A percentile compares a stretch with the other conserved stretches of the same genome.
phyloP scores from a whole-genome alignment of 768 basidiomycete species.

The Epithele typhae region DNA sequence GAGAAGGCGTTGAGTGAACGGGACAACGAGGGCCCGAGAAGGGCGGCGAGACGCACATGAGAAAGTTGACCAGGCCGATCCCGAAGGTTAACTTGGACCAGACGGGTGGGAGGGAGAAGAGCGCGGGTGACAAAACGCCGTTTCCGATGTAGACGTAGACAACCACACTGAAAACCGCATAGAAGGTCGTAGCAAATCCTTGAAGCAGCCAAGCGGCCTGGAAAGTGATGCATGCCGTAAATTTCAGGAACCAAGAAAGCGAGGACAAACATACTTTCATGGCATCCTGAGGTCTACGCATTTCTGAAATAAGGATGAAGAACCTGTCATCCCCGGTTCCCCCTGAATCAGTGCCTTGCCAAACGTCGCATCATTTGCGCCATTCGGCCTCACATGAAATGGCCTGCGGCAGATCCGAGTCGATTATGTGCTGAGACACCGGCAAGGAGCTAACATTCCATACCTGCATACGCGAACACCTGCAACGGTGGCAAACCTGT shows the following conservation, averaged over 20 bases:
- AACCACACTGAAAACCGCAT: conserved; percentile 36
- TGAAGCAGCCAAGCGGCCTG: conserved; percentile 54
- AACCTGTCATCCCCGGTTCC: too few species aligned
- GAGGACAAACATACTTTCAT: conserved; percentile 40
- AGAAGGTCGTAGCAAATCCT: conserved; percentile 48
- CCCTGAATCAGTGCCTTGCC: too few species aligned
- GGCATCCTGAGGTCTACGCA: conserved; percentile 46
- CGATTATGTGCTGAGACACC: neutral
- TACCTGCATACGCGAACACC: conserved; percentile 50
- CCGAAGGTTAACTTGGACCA: conserved; percentile 50
- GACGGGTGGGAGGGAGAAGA: conserved; percentile 41
- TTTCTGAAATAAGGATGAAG: conserved; percentile 56
- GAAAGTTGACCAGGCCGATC: conserved; percentile 46
- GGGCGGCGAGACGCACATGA: too few species aligned
- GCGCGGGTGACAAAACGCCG: conserved; percentile 41
- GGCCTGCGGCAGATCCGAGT: conserved; percentile 28
- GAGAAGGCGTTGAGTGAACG: too few species aligned
- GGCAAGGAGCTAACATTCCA: neutral
- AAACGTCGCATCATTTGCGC: too few species aligned
- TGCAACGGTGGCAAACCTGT: conserved; percentile 10
- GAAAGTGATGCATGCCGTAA: neutral
- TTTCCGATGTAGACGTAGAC: conserved; percentile 46
- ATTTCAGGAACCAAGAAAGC: neutral
- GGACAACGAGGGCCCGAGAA: conserved; percentile 12
- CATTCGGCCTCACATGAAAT: conserved; percentile 52